phyloP scores from a whole-genome alignment of 2,329 filamentous ascomycete species.

The Talaromyces funiculosus region DNA sequence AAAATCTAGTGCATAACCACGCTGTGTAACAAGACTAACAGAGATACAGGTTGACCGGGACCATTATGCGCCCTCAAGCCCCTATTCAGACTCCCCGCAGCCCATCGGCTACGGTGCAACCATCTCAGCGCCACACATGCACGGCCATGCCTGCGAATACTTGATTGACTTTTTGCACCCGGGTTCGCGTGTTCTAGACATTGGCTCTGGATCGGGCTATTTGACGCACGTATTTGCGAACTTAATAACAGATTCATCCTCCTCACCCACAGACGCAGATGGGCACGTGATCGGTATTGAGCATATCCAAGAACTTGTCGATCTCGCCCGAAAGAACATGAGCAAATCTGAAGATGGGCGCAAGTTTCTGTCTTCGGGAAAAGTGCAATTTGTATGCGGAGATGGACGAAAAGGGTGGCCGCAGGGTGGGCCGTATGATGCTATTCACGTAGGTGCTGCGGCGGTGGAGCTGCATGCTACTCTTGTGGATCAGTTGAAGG shows the following conservation, averaged over 20 bases:
- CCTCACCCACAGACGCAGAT: conserved; percentile 23
- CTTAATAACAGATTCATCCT: conserved; percentile 47
- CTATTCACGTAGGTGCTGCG: conserved; percentile 90
- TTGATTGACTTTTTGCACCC: conserved; percentile 55
- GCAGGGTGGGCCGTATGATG: conserved; percentile 66
- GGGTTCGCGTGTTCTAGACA: conserved; percentile 58
- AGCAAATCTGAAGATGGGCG: conserved; percentile 55
- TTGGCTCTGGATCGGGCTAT: conserved; percentile 74
- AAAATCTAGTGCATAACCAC: too few species aligned
- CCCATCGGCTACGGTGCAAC: conserved; percentile 62
- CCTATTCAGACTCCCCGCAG: conserved; percentile 71
- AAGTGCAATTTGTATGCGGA: conserved; percentile 66
- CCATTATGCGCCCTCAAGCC: conserved; percentile 65
- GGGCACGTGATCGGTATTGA: conserved; percentile 65
- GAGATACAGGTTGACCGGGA: conserved; percentile 69
- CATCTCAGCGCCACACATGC: conserved; percentile 70
- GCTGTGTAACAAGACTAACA: not conserved
- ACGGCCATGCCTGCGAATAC: conserved; percentile 59
- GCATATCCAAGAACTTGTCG: conserved; percentile 61
- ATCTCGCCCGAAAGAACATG: conserved; percentile 62
- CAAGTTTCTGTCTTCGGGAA: conserved; percentile 56
- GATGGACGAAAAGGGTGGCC: conserved; percentile 67
- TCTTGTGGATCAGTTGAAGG: conserved; percentile 69
- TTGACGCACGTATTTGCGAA: conserved; percentile 83
- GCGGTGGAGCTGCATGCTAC: conserved; percentile 66